phyloP scores from a whole-genome alignment of 805 yeast species.

The Starmerella cellae region DNA sequence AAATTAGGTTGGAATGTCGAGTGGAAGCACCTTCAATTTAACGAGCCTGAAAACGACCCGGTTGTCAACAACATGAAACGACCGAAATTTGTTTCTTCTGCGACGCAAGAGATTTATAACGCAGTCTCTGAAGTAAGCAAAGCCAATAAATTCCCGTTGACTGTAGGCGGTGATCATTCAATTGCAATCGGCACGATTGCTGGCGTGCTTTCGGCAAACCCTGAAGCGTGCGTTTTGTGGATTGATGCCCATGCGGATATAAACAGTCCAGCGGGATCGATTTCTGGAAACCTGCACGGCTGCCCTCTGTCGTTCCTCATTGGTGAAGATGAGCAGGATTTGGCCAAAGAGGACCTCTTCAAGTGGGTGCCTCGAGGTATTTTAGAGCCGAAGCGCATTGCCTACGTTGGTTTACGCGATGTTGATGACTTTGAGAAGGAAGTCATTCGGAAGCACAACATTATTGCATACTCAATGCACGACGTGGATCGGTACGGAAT shows the following conservation, averaged over 20 bases:
- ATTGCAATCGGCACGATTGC: slow-evolving; percentile 87
- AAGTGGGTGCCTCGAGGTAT: slow-evolving; percentile 59
- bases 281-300: slow-evolving; percentile 87
- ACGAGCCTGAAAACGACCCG: slow-evolving; percentile 35
- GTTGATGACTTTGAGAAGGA: slow-evolving; percentile 76
- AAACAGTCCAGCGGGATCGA: slow-evolving; percentile 73
- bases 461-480: slow-evolving; percentile 86
- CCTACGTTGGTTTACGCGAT: slow-evolving; percentile 89
- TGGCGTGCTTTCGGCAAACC: slow-evolving; percentile 64
- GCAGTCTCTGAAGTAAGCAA: slow-evolving; percentile 42
- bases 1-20: slow-evolving; percentile 62
- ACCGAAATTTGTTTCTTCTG: slow-evolving; percentile 62
- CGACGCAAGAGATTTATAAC: slow-evolving; percentile 50
- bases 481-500: slow-evolving; percentile 92
- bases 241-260: slow-evolving; percentile 97
- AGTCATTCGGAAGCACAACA: slow-evolving; percentile 54
- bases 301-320: slow-evolving; percentile 86
- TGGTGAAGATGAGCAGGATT: slow-evolving; percentile 58
- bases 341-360: slow-evolving; percentile 55
- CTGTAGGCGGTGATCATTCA: slow-evolving; percentile 94
- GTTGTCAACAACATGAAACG: slow-evolving; percentile 49
- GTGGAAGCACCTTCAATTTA: slow-evolving; percentile 26
- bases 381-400: slow-evolving; percentile 57
- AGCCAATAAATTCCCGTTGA: slow-evolving; percentile 50
- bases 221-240: slow-evolving; percentile 87